These are phyloP conservation scores for Fusarium nurragi DNA, from an alignment of 2,329 filamentous ascomycete species.

Conservation along the genomic window DNA sequence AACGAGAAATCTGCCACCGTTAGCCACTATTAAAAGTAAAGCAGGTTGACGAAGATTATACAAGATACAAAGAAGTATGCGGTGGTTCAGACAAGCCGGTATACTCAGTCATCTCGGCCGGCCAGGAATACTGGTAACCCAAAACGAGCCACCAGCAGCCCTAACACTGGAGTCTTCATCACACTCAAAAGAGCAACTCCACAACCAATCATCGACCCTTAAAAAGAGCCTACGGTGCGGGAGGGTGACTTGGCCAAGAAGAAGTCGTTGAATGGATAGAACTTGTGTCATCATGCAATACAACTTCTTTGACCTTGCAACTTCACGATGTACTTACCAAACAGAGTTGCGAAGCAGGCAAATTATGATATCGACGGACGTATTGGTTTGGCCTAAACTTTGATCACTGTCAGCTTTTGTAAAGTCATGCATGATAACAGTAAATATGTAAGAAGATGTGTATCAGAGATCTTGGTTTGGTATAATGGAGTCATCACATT, in stretches of 20 bases:
- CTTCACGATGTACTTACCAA: conserved; percentile 26
- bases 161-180: conserved; percentile 69
- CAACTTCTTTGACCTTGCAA: conserved; percentile 1
- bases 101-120: conserved; percentile 74
- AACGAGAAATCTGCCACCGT: conserved; percentile 9
- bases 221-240: conserved; percentile 67
- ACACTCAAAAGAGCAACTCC: conserved; percentile 68
- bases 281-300: conserved; percentile 60
- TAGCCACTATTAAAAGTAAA: conserved; percentile 14
- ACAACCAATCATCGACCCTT: conserved; percentile 74
- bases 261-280: conserved; percentile 80
- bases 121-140: conserved; percentile 55
- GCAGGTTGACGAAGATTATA: neutral
- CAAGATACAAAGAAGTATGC: conserved; percentile 9
- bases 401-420: conserved; percentile 17
- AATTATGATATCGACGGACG: too few species aligned
- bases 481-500: conserved; percentile 72
- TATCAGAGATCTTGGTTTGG: conserved; percentile 71
- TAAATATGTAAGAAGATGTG: conserved; percentile 31
- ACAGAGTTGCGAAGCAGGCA: neutral
- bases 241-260: conserved; percentile 75
- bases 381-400: neutral
- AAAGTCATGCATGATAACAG: neutral
- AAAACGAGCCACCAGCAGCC: conserved; percentile 65
- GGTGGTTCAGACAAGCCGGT: conserved; percentile 67